Evolutionary conservation across 768 basidiomycete species (phyloP), one percentile per base, ranked within the genome.

Genomic region (Lactifluus subvellereus): DNA sequence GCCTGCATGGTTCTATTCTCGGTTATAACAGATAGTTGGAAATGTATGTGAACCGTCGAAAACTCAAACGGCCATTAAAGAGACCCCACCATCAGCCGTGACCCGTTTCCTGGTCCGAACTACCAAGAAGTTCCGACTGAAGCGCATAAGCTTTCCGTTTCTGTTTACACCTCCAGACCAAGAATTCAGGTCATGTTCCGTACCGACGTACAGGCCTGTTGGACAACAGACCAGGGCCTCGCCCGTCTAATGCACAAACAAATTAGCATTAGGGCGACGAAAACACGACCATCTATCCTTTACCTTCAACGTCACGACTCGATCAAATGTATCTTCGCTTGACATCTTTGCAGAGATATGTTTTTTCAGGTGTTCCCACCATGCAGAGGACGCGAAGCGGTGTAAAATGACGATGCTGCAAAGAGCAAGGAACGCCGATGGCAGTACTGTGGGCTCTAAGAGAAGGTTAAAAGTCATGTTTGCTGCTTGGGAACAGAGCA

Each of bases 341-440:
- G 80, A 79, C 59, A 88, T 79, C 64, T 87, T 81, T 0, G 85
- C 84, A 0, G 85, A 83, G 4, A 89, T 85, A 67, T 89, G 87
- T 20, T 84, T 81, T 1, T 80, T 76, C 0, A 90, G 69, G 66
- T 89, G 86, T 0, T 84, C 78, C 84, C 86, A 87, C 88, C 88
- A 89, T 2, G 84, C 78, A 0, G 86, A 85, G 0, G 89, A 89
- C 0, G 87, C 87, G 71, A 90, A 90, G 1, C 88, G 77, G 65
- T 89, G 88, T 2, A 89, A 66, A n/a, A 90, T 80, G 0, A 82
- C 72, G 0, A 88, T 74, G 1, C 82, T 82, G 58, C 87, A 88
- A 1, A 89, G 76, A 62, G 88, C 88, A 1, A 90, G 74, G 3
- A 90, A 72, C 0, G 84, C 82, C 0, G 86, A 78, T 3, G 88